These are phyloP conservation scores for Canavalia gladiata DNA, from an alignment of 306 rosid species.

Conservation along the genomic window DNA sequence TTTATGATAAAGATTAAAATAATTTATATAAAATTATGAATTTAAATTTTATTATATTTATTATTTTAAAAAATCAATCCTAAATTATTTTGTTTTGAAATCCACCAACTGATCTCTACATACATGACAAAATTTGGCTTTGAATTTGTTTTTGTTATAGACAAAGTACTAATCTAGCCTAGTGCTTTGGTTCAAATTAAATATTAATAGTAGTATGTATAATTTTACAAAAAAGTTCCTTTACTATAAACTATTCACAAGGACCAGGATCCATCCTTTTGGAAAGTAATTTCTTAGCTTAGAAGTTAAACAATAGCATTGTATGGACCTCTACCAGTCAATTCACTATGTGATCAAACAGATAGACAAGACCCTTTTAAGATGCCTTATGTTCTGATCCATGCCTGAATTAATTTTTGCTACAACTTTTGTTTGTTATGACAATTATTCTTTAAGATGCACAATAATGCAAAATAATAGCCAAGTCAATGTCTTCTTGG, in stretches of 20 bases:
- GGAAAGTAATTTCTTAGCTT: slow-evolving; percentile 8
- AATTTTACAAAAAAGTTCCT: background rate
- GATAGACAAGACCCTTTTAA: slow-evolving; percentile 6
- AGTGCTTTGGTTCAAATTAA: background rate
- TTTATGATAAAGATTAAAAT: too few species aligned
- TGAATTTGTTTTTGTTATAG: background rate
- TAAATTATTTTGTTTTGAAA: background rate
- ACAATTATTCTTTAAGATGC: background rate
- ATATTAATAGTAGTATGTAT: background rate
- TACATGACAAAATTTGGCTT: background rate
- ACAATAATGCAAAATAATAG: slow-evolving; percentile 4
- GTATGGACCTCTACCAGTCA: too few species aligned
- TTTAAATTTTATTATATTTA: too few species aligned
- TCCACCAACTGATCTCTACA: background rate
- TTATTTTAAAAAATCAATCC: background rate
- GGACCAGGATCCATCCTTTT: background rate
- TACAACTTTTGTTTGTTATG: slow-evolving; percentile 22
- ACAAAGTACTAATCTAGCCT: background rate
- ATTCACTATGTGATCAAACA: background rate
- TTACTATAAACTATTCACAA: background rate
- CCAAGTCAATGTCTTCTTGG: slow-evolving; percentile 9
- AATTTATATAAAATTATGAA: too few species aligned
- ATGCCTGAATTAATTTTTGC: slow-evolving; percentile 7
- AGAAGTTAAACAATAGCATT: background rate
- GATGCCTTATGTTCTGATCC: background rate